phyloP scores from a whole-genome alignment of 2,329 filamentous ascomycete genomes.

The Stachybotrys chlorohalonatus region DNA sequence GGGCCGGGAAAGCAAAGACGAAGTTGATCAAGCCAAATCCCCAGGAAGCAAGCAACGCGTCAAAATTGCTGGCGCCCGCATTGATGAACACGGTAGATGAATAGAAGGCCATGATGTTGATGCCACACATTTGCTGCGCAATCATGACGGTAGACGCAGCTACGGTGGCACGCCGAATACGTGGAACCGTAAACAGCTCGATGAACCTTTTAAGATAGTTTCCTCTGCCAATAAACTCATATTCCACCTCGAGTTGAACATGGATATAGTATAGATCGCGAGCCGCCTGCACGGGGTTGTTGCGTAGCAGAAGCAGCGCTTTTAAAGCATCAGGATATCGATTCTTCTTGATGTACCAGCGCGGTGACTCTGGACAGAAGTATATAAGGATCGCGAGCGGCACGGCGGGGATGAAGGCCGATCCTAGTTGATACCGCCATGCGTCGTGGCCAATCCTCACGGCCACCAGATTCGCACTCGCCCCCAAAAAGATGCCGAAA shows the following conservation, averaged over 20 bases:
- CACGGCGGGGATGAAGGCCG: constrained; percentile 52
- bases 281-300: constrained; percentile 46
- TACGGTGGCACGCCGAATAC: constrained; percentile 61
- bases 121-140: constrained; percentile 60
- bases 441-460: constrained; percentile 24
- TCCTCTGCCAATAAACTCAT: constrained; percentile 35
- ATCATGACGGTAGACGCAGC: constrained; percentile 77
- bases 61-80: constrained; percentile 44
- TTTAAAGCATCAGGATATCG: constrained; percentile 51
- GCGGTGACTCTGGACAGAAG: constrained; percentile 56
- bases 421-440: constrained; percentile 57
- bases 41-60: constrained; percentile 50
- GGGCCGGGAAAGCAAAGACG: constrained; percentile 46
- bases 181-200: constrained; percentile 60
- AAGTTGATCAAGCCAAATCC: constrained; percentile 52
- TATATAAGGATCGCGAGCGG: constrained; percentile 51
- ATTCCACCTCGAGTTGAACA: constrained; percentile 54
- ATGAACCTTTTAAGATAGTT: constrained; percentile 54
- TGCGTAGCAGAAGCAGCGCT: constrained; percentile 42
- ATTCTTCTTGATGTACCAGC: constrained; percentile 60
- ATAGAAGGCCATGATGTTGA: constrained; percentile 73
- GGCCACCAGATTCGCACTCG: constrained; percentile 47
- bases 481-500: constrained; percentile 54
- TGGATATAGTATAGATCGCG: constrained; percentile 57
- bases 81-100: constrained; percentile 53